Conservation (phyloP, 2,329 filamentous ascomycete species). For the Knufia petricola region DNA sequence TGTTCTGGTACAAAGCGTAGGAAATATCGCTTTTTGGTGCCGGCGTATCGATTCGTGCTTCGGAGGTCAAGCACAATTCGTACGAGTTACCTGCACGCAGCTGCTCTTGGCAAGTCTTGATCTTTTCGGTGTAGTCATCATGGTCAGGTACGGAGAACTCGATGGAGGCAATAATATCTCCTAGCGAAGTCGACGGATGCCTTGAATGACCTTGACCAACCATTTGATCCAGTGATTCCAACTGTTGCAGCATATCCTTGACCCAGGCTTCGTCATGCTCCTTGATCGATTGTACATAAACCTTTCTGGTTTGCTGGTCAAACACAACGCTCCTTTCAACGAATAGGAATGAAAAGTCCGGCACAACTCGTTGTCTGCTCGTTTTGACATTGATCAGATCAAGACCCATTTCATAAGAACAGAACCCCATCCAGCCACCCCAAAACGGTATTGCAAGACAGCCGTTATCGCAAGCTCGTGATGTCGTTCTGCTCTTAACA, state of each 20-base stretch:
- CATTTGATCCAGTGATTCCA: constrained; percentile 5
- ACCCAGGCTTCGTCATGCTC: constrained; percentile 40
- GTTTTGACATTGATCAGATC: constrained; percentile 24
- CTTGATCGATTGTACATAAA: constrained; percentile 60
- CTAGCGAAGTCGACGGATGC: constrained; percentile 22
- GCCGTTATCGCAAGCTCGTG: constrained; percentile 23
- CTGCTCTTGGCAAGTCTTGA: constrained; percentile 58
- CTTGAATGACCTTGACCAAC: neutral
- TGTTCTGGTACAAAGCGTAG: constrained; percentile 63
- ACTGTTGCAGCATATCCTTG: constrained; percentile 25
- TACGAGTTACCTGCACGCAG: constrained; percentile 74
- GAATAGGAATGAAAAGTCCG: constrained; percentile 69
- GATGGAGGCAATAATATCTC: constrained; percentile 17
- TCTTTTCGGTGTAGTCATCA: constrained; percentile 53
- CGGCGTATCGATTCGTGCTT: constrained; percentile 52
- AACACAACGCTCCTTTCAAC: constrained; percentile 67
- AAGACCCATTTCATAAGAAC: constrained; percentile 70
- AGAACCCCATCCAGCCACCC: constrained; percentile 74
- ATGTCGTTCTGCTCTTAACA: constrained; percentile 33
- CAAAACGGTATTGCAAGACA: constrained; percentile 51
- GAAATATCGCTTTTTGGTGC: constrained; percentile 17
- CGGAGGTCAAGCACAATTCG: constrained; percentile 72
- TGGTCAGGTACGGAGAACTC: constrained; percentile 30
- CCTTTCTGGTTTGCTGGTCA: constrained; percentile 54
- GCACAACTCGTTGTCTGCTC: constrained; percentile 33